Evolutionary conservation across 2,329 filamentous ascomycete genomes (phyloP), one percentile per base, ranked within the genome.

Genomic region (Samsoniella hepiali): DNA sequence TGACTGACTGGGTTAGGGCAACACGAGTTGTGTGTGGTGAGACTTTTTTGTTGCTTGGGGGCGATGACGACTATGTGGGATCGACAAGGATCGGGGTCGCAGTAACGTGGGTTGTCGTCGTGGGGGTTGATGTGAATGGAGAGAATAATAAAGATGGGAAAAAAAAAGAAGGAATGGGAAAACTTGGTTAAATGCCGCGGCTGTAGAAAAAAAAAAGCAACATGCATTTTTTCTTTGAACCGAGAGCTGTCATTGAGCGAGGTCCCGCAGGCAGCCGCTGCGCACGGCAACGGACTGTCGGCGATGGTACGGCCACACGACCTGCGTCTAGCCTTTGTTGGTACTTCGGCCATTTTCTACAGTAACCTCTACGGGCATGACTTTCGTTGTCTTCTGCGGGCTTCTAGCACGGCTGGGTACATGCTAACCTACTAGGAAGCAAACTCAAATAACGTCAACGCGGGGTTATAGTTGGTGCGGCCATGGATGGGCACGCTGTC

Each of bases 171-270:
- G 11, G 17, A 15, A 49, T 38, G 9, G 17, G 22, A 22, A 31
- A 54, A 29, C 32, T 32, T 22, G 15, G 0, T 44, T 22, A 60
- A 53, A 54, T 61, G 36, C 47, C 49, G 58, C 58, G 36, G 50
- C 31, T 15, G n/a, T 7, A 9, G 17, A 27, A 49, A 22, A 56
- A 56, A 47, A 38, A 40, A 32, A 57, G 31, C 13, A 55, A 56
- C 34, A 40, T 29, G 34, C 38, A 9, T 9, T 34, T 40, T 40
- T 40, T 27, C 32, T 31, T 13, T 15, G 29, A 53, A 60, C 17
- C n/a, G 17, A 31, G 36, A 40, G 38, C 58, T 50, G 42, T 32
- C 44, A 56, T 62, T 62, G 59, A 62, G 59, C 59, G 59, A 62
- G 50, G 59, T 62, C 59, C 59, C 59, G 59, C 58, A 15, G 29